Evolutionary conservation across 2,329 filamentous ascomycete genomes (phyloP).

Genomic region (Fusarium tupiense): DNA sequence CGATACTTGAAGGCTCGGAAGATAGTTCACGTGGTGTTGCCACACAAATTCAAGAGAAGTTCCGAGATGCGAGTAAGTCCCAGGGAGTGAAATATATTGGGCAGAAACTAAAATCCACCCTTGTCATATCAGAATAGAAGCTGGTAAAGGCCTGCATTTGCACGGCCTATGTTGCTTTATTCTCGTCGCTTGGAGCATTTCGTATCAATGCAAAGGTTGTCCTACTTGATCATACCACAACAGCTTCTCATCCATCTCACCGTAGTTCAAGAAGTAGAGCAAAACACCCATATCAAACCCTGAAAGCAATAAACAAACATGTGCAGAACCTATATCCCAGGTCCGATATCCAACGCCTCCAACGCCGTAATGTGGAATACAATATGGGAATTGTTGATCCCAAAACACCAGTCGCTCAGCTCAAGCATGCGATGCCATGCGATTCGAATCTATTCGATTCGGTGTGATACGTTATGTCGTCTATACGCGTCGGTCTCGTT

Average conservation of each 20-base stretch:
- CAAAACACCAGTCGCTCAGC: neutral
- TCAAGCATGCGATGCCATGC: constrained; percentile 12
- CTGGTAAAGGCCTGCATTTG: neutral
- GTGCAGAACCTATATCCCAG: constrained; percentile 28
- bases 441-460: neutral
- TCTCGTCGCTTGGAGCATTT: neutral
- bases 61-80: neutral
- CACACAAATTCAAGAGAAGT: neutral
- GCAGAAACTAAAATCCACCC: neutral
- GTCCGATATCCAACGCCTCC: constrained; percentile 34
- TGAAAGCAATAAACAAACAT: constrained; percentile 23
- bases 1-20: neutral
- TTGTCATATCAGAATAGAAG: neutral
- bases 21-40: neutral
- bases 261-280: neutral
- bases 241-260: neutral
- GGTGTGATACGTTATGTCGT: constrained; percentile 15
- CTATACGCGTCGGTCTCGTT: constrained; percentile 21
- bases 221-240: neutral
- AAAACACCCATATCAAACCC: neutral
- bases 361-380: constrained; percentile 36
- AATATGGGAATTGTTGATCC: constrained; percentile 13
- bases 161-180: neutral
- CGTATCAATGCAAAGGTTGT: constrained; percentile 1
- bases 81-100: neutral